Conservation (phyloP, 176 grass and related monocot species). For the Triticum turgidum region DNA sequence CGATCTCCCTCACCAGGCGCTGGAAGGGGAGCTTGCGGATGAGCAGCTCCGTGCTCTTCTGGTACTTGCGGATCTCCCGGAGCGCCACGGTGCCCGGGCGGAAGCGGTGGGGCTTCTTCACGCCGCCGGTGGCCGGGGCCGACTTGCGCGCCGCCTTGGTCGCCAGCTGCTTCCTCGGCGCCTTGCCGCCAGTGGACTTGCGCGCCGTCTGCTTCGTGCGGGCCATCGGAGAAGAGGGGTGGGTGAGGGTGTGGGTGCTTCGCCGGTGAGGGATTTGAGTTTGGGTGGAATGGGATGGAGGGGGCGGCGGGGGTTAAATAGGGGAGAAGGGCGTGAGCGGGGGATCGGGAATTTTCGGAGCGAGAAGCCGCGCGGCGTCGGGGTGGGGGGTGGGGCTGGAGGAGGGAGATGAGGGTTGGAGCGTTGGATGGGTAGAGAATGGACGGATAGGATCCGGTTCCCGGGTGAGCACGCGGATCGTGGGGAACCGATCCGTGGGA, state of each 20-base stretch:
- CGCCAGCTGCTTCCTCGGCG: conserved; percentile 62
- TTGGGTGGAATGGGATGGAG: neutral
- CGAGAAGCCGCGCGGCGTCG: no score
- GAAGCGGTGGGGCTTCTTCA: conserved; percentile 81
- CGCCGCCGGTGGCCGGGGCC: conserved; percentile 54
- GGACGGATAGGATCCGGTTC: no score
- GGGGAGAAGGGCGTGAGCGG: no score
- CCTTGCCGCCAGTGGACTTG: conserved; percentile 75
- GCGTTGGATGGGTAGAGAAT: no score
- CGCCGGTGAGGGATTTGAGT: neutral
- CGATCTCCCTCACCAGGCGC: conserved; percentile 66
- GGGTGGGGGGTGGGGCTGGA: no score
- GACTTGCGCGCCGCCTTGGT: conserved; percentile 66
- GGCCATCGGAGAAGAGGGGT: conserved; percentile 30
- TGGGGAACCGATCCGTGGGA: no score
- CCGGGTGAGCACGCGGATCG: no score
- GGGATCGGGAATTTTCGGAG: no score
- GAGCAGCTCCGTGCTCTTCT: conserved; percentile 69
- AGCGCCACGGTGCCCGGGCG: conserved; percentile 63
- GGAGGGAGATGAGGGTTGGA: neutral
- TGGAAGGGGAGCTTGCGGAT: conserved; percentile 74
- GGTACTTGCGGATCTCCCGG: conserved; percentile 68
- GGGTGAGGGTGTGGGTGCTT: no score
- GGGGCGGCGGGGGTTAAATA: no score
- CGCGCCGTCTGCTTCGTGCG: conserved; percentile 70